Percentiles rank a stretch among this genome's conserved stretches.
Evolutionary conservation across 2,329 filamentous ascomycete species (phyloP).

Genomic region (Hypomyces rosellus): DNA sequence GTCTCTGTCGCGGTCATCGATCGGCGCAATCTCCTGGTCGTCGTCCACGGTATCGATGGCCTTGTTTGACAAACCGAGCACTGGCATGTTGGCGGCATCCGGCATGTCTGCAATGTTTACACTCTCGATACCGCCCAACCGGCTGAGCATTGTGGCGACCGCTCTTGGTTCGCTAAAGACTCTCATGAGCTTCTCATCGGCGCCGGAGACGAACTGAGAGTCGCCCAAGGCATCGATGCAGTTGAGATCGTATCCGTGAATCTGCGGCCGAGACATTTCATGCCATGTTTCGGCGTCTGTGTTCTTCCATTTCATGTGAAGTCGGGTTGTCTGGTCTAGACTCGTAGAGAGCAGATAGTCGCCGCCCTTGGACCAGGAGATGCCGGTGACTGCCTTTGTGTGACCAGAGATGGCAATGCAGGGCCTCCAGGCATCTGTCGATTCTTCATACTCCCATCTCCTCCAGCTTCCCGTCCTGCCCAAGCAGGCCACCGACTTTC

Average conservation of each 20-base stretch:
- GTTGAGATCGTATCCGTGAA: slow-evolving; percentile 96
- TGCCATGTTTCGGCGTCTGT: slow-evolving; percentile 63
- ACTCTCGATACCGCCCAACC: slow-evolving; percentile 55
- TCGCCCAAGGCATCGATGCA: slow-evolving; percentile 73
- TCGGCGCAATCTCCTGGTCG: slow-evolving; percentile 37
- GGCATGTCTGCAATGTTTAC: slow-evolving; percentile 49
- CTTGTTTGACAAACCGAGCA: slow-evolving; percentile 93
- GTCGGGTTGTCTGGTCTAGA: slow-evolving; percentile 84
- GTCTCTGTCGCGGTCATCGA: slow-evolving; percentile 45
- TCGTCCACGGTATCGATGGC: slow-evolving; percentile 60
- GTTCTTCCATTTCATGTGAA: slow-evolving; percentile 73
- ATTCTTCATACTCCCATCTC: slow-evolving; percentile 62
- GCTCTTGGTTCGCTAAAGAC: slow-evolving; percentile 88
- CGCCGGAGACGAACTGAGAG: slow-evolving; percentile 82
- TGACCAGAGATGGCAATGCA: slow-evolving; percentile 77
- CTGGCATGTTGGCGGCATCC: slow-evolving; percentile 89
- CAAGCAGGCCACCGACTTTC: slow-evolving; percentile 68
- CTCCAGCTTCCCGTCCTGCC: slow-evolving; percentile 93
- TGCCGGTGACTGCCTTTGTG: slow-evolving; percentile 69
- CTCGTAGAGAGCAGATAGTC: slow-evolving; percentile 84
- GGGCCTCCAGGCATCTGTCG: slow-evolving; percentile 66
- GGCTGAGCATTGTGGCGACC: slow-evolving; percentile 66
- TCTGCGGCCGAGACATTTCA: slow-evolving; percentile 91
- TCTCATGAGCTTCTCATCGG: slow-evolving; percentile 95
- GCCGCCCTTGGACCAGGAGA: slow-evolving; percentile 78